Base-by-base conservation (phyloP, 192 early-diverging fungal genomes). In the Mortierella claussenii region DNA sequence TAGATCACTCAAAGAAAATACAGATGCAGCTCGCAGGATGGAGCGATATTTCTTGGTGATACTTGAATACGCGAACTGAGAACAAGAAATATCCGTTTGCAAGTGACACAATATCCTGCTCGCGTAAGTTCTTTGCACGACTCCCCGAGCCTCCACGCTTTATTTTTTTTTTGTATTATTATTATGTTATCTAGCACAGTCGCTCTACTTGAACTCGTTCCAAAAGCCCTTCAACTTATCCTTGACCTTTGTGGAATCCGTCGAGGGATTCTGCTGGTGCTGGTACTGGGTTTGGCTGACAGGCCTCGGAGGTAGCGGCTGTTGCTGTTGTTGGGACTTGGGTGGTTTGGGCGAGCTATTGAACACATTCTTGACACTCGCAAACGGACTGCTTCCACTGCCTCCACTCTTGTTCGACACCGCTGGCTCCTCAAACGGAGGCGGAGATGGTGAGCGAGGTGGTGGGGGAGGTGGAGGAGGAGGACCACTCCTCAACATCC, bases 401-500 rank as follows among this genome's bases (percentile, higher is more conserved):
- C 23, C 10, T 15, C 43, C 46, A 6, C 30, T 28, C 26, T 13
- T 54, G 26, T 17, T 33, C 30, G 49, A 40, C 6, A 46, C 11
- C 1, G 26, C 42, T 24, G 47, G 44, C 24, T 63, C 47, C 0
- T 18, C 43, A 30, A 48, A 55, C 11, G 65, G 66, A 32, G 70
- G 55, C 40, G 70, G 57, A 4, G 55, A 63, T 13, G 60, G 69
- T 15, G 65, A 68, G 26, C 65, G 65, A 33, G 68, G 60, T 55
- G 54, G 65, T 36, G 63, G 68, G 28, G 73, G 73, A 24, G 79
- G 58, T n/a, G 68, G 57, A 44, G 65, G 60, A 13, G 78, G 68
- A 21, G 79, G 64, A 5, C 63, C 68, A 36, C 52, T 56, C 27
- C 65, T 53, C n/a, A 95, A 65, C 30, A 82, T 42, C n/a, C 90